These are phyloP conservation scores for Lycium barbarum DNA, from an alignment of 257 asterid species.

Conservation along the genomic window DNA sequence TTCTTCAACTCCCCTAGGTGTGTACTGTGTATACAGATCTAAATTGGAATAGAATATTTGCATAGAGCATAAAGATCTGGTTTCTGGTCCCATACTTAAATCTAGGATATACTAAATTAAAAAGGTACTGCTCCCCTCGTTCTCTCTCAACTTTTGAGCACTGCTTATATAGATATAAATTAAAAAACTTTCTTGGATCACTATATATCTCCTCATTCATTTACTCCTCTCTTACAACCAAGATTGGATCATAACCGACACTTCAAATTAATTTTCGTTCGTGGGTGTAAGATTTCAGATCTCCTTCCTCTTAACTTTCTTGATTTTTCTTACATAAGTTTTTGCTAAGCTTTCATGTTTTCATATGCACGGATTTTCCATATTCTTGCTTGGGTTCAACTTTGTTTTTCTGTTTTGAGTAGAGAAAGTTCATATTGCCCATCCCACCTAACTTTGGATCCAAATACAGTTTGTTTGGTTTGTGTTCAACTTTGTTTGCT, in stretches of 20 bases:
- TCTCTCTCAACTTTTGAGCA: neutral
- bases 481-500: neutral
- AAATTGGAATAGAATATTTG: constrained; percentile 8
- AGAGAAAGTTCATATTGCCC: neutral
- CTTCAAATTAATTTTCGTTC: neutral
- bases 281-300: constrained; percentile 25
- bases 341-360: too few species aligned
- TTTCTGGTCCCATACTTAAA: neutral
- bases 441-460: neutral
- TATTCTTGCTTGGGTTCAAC: neutral
- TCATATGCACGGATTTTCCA: too few species aligned
- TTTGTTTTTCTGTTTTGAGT: neutral
- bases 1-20: neutral
- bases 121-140: constrained; percentile 15
- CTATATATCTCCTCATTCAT: neutral
- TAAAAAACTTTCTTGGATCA: constrained; percentile 1
- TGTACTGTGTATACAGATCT: constrained; percentile 1
- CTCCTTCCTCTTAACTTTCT: constrained; percentile 3
- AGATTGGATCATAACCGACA: constrained; percentile 29
- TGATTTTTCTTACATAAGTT: neutral
- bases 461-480: neutral
- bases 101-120: constrained; percentile 11
- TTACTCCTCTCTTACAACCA: neutral
- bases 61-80: constrained; percentile 12
- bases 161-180: neutral